phyloP scores from a whole-genome alignment of 1,284 basidiomycete genomes.

The Austroboletus novae-zelandiae region DNA sequence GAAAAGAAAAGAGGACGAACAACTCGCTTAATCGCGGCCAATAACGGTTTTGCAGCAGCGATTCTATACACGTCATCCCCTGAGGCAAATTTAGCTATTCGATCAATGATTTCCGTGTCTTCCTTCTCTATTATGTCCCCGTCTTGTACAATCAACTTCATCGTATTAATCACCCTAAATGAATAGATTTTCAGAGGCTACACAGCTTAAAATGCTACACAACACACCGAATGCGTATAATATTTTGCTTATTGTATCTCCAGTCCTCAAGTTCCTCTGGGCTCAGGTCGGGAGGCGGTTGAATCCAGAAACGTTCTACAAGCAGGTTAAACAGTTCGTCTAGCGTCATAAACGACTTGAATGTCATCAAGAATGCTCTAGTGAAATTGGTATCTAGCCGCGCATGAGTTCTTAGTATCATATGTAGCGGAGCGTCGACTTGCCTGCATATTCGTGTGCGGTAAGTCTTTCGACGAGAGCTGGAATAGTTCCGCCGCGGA shows the following conservation, averaged over 20 bases:
- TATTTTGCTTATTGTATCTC: conserved; percentile 68
- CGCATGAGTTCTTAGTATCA: conserved; percentile 2
- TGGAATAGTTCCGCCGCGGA: conserved; percentile 68
- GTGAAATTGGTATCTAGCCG: conserved; percentile 60
- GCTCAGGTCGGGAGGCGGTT: conserved; percentile 53
- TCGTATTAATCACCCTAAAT: conserved; percentile 55
- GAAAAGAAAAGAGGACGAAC: conserved; percentile 36
- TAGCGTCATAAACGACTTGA: conserved; percentile 74
- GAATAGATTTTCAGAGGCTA: background rate
- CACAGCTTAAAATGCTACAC: background rate
- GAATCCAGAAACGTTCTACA: conserved; percentile 64
- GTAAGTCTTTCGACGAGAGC: conserved; percentile 73
- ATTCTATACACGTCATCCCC: conserved; percentile 42
- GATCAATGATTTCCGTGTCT: conserved; percentile 51
- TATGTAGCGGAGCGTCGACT: conserved; percentile 14
- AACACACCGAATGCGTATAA: conserved; percentile 62
- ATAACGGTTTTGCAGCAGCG: conserved; percentile 53
- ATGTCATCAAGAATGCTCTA: conserved; percentile 79
- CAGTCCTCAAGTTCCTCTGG: conserved; percentile 59
- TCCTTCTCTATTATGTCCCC: conserved; percentile 56
- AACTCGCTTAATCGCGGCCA: conserved; percentile 51
- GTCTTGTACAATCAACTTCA: conserved; percentile 58
- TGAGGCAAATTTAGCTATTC: conserved; percentile 54
- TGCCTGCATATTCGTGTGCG: conserved; percentile 62
- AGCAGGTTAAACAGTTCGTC: conserved; percentile 66